Conservation (phyloP, 2,329 filamentous ascomycete species). For the Emmonsiellopsis sp. region DNA sequence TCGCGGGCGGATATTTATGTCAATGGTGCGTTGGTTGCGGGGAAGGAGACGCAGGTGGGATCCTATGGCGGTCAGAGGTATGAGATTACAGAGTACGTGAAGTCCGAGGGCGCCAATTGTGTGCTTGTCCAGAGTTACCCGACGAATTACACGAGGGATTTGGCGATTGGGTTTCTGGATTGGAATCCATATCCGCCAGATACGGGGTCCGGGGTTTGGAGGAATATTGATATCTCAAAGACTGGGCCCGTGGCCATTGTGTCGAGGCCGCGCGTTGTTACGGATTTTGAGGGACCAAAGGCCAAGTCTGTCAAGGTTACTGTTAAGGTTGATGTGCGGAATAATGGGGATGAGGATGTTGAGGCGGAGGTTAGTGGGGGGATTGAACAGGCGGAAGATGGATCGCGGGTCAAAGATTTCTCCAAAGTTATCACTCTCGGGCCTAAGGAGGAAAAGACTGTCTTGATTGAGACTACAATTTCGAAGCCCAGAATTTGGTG, state of each 20-base stretch:
- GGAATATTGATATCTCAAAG: constrained; percentile 47
- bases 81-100: constrained; percentile 41
- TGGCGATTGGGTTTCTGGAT: constrained; percentile 52
- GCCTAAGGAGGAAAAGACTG: constrained; percentile 29
- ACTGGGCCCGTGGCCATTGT: constrained; percentile 43
- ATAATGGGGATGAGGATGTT: constrained; percentile 18
- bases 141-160: constrained; percentile 51
- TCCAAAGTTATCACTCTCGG: constrained; percentile 29
- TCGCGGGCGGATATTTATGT: constrained; percentile 53
- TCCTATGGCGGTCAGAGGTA: constrained; percentile 49
- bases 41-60: constrained; percentile 43
- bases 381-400: constrained; percentile 12
- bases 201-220: constrained; percentile 56
- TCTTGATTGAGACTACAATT: constrained; percentile 33
- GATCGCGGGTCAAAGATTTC: constrained; percentile 15
- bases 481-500: constrained; percentile 49
- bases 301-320: constrained; percentile 33
- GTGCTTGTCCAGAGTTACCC: constrained; percentile 48
- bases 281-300: constrained; percentile 30
- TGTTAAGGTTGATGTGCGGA: constrained; percentile 30
- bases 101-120: constrained; percentile 36
- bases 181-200: constrained; percentile 56
- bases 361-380: constrained; percentile 16
- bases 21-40: constrained; percentile 47
- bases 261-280: constrained; percentile 38